Evolutionary conservation across 139 green algal species (phyloP).

Genomic region (Tetradesmus obliquus): DNA sequence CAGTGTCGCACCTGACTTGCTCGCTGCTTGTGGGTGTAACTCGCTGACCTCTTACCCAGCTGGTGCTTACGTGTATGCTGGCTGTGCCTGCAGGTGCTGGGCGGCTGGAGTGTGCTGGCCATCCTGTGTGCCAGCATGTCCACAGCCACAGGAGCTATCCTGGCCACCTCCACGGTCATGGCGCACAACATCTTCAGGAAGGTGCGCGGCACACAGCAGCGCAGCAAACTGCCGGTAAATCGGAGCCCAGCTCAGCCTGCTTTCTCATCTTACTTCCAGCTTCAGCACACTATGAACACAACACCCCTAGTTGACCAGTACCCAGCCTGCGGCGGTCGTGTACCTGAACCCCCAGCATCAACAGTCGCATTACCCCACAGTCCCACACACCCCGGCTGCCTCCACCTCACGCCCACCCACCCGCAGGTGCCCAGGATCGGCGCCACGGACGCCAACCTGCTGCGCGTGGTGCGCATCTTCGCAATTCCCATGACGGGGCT

Average conservation of each 20-base stretch:
- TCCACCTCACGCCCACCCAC: neutral
- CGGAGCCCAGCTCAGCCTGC: too few species aligned
- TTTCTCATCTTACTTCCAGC: too few species aligned
- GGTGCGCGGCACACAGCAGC: neutral
- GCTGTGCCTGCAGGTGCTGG: conserved; percentile 40
- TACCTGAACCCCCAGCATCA: too few species aligned
- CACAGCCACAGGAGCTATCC: conserved; percentile 59
- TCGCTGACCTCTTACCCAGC: too few species aligned
- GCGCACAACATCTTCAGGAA: conserved; percentile 62
- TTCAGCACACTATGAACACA: too few species aligned
- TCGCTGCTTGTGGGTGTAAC: too few species aligned
- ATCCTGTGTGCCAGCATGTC: conserved; percentile 61
- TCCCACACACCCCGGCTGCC: too few species aligned
- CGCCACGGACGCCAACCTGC: conserved; percentile 43
- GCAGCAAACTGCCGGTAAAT: neutral
- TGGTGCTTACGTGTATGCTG: too few species aligned
- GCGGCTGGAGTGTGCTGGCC: conserved; percentile 51
- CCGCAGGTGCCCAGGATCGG: conserved; percentile 48
- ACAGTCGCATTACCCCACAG: too few species aligned
- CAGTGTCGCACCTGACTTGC: neutral
- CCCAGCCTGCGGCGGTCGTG: too few species aligned
- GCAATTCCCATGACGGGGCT: conserved; percentile 54
- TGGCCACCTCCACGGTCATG: conserved; percentile 58
- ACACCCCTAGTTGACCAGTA: too few species aligned
- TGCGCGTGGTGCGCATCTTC: conserved; percentile 47